Conservation (phyloP, 2,329 filamentous ascomycete genomes). For the Fusarium guadeloupense region DNA sequence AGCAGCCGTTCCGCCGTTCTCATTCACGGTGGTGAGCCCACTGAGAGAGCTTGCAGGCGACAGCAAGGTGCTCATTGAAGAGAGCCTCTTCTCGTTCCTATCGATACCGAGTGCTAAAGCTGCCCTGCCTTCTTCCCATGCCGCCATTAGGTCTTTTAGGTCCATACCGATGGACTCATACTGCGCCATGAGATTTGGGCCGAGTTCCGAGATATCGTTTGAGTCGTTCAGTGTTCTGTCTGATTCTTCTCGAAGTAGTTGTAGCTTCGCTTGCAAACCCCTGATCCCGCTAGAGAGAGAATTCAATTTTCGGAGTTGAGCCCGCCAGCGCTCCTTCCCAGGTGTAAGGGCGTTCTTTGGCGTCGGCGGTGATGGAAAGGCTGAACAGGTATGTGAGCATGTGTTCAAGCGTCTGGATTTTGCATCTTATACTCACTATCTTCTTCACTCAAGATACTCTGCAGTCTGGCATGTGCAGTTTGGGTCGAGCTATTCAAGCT, state of each 20-base stretch:
- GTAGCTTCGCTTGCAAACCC: slow-evolving; percentile 92
- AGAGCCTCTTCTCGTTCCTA: slow-evolving; percentile 76
- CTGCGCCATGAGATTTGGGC: slow-evolving; percentile 81
- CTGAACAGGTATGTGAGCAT: slow-evolving; percentile 46
- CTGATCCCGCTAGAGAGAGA: slow-evolving; percentile 90
- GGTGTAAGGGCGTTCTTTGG: slow-evolving; percentile 72
- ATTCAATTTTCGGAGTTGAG: slow-evolving; percentile 87
- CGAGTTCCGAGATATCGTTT: slow-evolving; percentile 77
- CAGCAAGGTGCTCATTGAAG: slow-evolving; percentile 67
- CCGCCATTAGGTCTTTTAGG: slow-evolving; percentile 79
- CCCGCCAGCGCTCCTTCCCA: slow-evolving; percentile 82
- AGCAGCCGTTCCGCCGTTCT: slow-evolving; percentile 57
- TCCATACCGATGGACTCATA: slow-evolving; percentile 96
- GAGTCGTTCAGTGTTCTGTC: slow-evolving; percentile 80
- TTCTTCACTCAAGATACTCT: slow-evolving; percentile 77
- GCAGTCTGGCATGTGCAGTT: slow-evolving; percentile 71
- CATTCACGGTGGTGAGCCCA: slow-evolving; percentile 71
- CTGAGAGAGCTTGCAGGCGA: slow-evolving; percentile 72
- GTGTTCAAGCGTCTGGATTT: not conserved
- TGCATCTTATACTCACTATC: slow-evolving; percentile 67
- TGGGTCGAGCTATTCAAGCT: slow-evolving; percentile 69
- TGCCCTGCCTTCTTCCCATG: slow-evolving; percentile 90
- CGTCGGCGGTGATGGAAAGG: slow-evolving; percentile 63
- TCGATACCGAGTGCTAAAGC: slow-evolving; percentile 84
- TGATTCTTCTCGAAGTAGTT: slow-evolving; percentile 89